Percentiles rank a stretch among this genome's conserved stretches.
Evolutionary conservation across 805 yeast genomes (phyloP).

Genomic region (Ogataea angusta): DNA sequence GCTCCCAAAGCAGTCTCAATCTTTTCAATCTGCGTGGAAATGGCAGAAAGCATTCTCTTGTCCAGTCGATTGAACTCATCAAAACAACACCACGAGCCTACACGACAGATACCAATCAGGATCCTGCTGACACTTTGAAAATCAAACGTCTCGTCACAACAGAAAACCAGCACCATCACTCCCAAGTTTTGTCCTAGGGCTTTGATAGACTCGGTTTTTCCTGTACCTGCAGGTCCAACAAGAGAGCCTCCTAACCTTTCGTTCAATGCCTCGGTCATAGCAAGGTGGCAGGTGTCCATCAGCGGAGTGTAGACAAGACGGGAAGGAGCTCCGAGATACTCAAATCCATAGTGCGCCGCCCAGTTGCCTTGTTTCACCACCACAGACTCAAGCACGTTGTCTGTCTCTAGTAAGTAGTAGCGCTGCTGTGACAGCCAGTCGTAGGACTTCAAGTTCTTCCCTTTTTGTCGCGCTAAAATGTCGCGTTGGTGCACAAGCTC

Average conservation of each 20-base stretch:
- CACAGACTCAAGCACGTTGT: slow-evolving; percentile 31
- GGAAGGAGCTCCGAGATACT: slow-evolving; percentile 73
- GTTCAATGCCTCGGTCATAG: slow-evolving; percentile 71
- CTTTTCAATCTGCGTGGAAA: slow-evolving; percentile 72
- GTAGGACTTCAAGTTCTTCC: slow-evolving; percentile 19
- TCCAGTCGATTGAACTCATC: slow-evolving; percentile 89
- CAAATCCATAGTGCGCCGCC: slow-evolving; percentile 65
- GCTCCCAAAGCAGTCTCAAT: slow-evolving; percentile 54
- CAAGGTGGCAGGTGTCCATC: slow-evolving; percentile 56
- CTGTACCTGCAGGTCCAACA: slow-evolving; percentile 97
- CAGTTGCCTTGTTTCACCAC: slow-evolving; percentile 51
- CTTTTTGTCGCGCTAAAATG: slow-evolving; percentile 19
- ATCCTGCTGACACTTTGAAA: slow-evolving; percentile 75
- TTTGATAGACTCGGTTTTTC: slow-evolving; percentile 89
- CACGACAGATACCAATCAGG: slow-evolving; percentile 70
- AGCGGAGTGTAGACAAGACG: slow-evolving; percentile 76
- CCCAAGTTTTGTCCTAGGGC: slow-evolving; percentile 81
- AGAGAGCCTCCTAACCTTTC: slow-evolving; percentile 85
- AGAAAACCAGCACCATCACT: slow-evolving; percentile 76
- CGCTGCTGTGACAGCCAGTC: slow-evolving; percentile 54
- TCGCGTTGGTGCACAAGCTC: slow-evolving; percentile 63
- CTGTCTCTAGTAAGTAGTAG: slow-evolving; percentile 37
- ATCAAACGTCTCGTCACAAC: slow-evolving; percentile 89
- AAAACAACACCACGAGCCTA: slow-evolving; percentile 95
- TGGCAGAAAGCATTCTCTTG: slow-evolving; percentile 71